Evolutionary conservation across 805 yeast genomes (phyloP).

Genomic region (Nakazawaea wickerhamii): DNA sequence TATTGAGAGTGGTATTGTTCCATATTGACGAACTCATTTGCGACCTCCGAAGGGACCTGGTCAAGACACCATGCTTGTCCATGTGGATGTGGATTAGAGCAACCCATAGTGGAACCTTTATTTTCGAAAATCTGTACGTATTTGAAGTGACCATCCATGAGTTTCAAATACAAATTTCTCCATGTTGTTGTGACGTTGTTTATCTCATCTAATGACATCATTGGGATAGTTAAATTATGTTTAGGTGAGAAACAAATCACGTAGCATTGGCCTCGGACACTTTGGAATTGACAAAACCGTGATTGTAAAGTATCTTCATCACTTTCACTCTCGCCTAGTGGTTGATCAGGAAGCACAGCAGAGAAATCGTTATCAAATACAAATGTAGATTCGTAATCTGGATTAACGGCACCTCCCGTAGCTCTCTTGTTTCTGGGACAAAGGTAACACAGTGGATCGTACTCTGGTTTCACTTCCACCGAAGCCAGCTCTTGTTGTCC

Average conservation of each 20-base stretch:
- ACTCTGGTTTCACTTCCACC: slow-evolving; percentile 40
- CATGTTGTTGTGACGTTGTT: slow-evolving; percentile 52
- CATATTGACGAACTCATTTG: slow-evolving; percentile 49
- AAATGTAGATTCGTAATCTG: slow-evolving; percentile 50
- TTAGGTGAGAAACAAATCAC: slow-evolving; percentile 72
- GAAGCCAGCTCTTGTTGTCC: slow-evolving; percentile 57
- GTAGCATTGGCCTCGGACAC: slow-evolving; percentile 62
- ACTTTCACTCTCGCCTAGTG: slow-evolving; percentile 15
- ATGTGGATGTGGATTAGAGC: slow-evolving; percentile 79
- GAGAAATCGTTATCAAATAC: slow-evolving; percentile 66
- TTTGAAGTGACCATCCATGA: slow-evolving; percentile 37
- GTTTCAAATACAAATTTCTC: slow-evolving; percentile 44
- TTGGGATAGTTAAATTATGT: slow-evolving; percentile 61
- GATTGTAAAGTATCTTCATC: slow-evolving; percentile 29
- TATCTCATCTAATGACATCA: slow-evolving; percentile 44
- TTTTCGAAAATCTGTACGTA: slow-evolving; percentile 73
- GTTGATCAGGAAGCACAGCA: slow-evolving; percentile 59
- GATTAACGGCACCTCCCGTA: slow-evolving; percentile 48
- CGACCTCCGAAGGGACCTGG: slow-evolving; percentile 61
- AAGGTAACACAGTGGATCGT: slow-evolving; percentile 62
- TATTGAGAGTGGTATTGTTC: slow-evolving; percentile 38
- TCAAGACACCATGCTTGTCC: slow-evolving; percentile 79
- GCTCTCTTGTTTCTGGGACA: slow-evolving; percentile 71
- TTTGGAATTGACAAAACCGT: slow-evolving; percentile 46
- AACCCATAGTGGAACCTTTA: slow-evolving; percentile 77